phyloP scores from a whole-genome alignment of 345 rosid genomes.

The Rhizophora mangle region DNA sequence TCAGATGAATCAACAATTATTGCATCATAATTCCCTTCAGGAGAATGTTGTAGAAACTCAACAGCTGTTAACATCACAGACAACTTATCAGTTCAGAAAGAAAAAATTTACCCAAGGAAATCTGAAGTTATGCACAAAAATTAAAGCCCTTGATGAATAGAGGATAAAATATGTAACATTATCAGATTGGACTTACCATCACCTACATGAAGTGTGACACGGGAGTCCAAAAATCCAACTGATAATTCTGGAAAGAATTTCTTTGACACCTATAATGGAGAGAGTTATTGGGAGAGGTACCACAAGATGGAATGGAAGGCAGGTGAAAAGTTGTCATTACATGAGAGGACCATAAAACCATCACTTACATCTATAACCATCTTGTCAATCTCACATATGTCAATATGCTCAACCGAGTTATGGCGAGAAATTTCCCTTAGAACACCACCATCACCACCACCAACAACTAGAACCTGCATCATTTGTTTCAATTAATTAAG shows the following conservation, averaged over 20 bases:
- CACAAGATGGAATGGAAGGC: background rate
- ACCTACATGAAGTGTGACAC: constrained; percentile 83
- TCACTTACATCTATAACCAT: constrained; percentile 93
- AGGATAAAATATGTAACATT: background rate
- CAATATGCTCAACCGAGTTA: constrained; percentile 78
- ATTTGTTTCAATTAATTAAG: background rate
- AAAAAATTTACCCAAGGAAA: background rate
- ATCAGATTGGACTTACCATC: constrained; percentile 61
- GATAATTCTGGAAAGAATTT: constrained; percentile 78
- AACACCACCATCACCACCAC: constrained; percentile 99
- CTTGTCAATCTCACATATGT: constrained; percentile 92
- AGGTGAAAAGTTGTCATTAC: background rate
- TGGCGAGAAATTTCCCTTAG: constrained; percentile 90
- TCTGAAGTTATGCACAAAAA: background rate
- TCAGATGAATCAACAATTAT: constrained; percentile 96
- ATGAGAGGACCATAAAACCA: background rate
- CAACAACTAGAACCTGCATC: constrained; percentile 88
- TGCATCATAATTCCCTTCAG: constrained; percentile 83
- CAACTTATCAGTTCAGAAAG: constrained; percentile 14
- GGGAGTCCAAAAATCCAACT: constrained; percentile 90
- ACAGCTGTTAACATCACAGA: constrained; percentile 53
- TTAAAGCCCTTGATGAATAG: background rate
- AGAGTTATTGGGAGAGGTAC: background rate
- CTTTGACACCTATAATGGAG: constrained; percentile 59
- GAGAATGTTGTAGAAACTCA: constrained; percentile 61